A percentile compares a stretch with the other conserved stretches of the same genome.
Conservation (phyloP, 148 eudicot genomes). For the Camellia sinensis region DNA sequence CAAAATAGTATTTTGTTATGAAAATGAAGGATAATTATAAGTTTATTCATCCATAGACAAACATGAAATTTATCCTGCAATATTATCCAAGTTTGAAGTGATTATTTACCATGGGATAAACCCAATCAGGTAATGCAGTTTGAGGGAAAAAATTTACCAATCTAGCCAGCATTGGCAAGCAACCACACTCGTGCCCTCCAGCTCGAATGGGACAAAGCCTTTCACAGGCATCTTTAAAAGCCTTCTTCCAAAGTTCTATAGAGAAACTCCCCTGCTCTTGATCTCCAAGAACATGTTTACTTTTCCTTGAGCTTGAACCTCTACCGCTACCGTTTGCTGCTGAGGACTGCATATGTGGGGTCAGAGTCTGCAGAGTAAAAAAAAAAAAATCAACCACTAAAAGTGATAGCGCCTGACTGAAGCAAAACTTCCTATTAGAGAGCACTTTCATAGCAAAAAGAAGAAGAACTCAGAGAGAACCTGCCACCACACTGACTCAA, state of each 20-base stretch:
- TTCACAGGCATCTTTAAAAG: conserved; percentile 87
- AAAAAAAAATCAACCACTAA: conserved; percentile 4
- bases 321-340: conserved; percentile 51
- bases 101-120: background rate
- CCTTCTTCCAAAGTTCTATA: conserved; percentile 83
- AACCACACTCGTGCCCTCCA: conserved; percentile 86
- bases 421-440: background rate
- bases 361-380: conserved; percentile 56
- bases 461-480: conserved; percentile 26
- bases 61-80: background rate
- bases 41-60: background rate
- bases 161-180: conserved; percentile 70
- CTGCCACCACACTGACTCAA: conserved; percentile 99
- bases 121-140: conserved; percentile 1
- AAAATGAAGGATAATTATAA: background rate
- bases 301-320: conserved; percentile 43
- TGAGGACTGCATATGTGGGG: conserved; percentile 82
- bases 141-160: conserved; percentile 45
- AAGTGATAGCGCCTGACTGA: background rate
- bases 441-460: background rate
- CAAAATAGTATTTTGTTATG: background rate
- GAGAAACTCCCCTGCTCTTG: conserved; percentile 83
- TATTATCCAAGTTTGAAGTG: background rate
- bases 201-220: conserved; percentile 90
- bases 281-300: conserved; percentile 58